Evolutionary conservation across 2,329 filamentous ascomycete genomes (phyloP).

Genomic region (Stachybotrys chartarum): DNA sequence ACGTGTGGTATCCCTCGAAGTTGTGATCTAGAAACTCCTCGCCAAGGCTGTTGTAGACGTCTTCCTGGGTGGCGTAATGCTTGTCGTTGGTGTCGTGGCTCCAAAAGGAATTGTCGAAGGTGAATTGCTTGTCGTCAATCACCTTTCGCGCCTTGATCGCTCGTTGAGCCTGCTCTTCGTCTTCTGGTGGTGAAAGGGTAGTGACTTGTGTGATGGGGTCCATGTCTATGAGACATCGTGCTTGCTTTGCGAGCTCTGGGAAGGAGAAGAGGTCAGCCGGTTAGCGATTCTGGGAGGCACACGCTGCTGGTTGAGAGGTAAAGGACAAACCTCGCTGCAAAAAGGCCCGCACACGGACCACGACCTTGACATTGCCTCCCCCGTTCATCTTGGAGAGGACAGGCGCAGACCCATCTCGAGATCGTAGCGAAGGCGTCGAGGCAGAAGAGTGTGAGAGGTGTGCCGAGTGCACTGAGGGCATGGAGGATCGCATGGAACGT

Average conservation of each 20-base stretch:
- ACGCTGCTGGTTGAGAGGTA: background rate
- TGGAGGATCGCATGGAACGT: constrained; percentile 24
- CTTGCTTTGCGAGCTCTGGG: constrained; percentile 71
- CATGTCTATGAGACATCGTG: constrained; percentile 87
- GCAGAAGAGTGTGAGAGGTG: constrained; percentile 50
- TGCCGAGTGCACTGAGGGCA: constrained; percentile 5
- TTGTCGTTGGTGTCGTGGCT: constrained; percentile 73
- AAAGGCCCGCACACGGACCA: constrained; percentile 74
- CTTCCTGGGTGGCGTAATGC: constrained; percentile 87
- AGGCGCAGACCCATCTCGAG: constrained; percentile 60
- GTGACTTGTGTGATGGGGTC: constrained; percentile 81
- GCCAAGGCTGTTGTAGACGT: constrained; percentile 88
- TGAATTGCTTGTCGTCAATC: constrained; percentile 83
- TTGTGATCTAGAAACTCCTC: constrained; percentile 99
- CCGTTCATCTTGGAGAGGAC: constrained; percentile 48
- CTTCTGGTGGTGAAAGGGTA: constrained; percentile 64
- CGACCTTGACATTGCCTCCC: constrained; percentile 74
- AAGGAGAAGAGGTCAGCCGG: background rate
- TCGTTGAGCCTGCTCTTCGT: constrained; percentile 43
- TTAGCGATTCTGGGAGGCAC: background rate
- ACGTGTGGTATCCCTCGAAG: constrained; percentile 98
- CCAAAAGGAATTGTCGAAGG: constrained; percentile 98
- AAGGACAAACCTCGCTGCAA: constrained; percentile 60
- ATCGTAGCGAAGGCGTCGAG: constrained; percentile 71
- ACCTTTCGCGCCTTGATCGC: constrained; percentile 63